Evolutionary conservation across 2,329 filamentous ascomycete genomes (phyloP), one percentile per base, ranked within the genome.

Genomic region (Colletotrichum trifolii): DNA sequence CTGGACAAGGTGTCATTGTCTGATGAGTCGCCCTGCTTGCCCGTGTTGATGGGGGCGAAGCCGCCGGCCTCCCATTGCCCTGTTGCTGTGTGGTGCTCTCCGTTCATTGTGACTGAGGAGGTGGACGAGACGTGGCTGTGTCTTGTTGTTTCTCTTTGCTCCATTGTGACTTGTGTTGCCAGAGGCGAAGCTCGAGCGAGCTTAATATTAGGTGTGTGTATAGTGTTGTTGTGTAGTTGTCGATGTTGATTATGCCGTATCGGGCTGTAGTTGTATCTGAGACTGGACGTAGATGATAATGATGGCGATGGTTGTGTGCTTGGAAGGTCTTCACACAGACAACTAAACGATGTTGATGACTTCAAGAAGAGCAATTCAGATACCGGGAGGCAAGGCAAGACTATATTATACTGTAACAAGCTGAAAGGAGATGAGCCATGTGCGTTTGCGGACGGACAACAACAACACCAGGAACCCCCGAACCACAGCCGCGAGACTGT

Each of bases 21-120:
- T 2, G 62, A 64, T 3, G 58, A 55, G 8, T 65, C 46, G 52
- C 50, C 62, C 25, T 52, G 15, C 39, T 56, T 62, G 15, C 52
- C 57, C 12, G 62, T 56, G 40, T 62, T 56, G 36, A 62, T 62
- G 35, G 62, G 57, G 13, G 58, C 52, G 40, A 65, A 62, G n/a
- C 58, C 47, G 4, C 25, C 25, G 13, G 12, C 57, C 4, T 49
- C 42, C 49, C 33, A 38, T 34, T 55, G 58, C 2, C 62, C 52
- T 46, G 40, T 50, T 39, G 58, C 52, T 3, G 46, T 7, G 33
- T 52, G 45, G 8, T 43, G 38, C 17, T 47, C 57, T 8, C 46
- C 46, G 52, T 43, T 34, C 40, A 61, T 56, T 34, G 62, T 65
- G 45, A 61, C 45, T 6, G 62, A 65, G 13, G 62, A 61, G 33